Base-by-base conservation (phyloP, 176 grass and related monocot genomes). In the Poa annua region DNA sequence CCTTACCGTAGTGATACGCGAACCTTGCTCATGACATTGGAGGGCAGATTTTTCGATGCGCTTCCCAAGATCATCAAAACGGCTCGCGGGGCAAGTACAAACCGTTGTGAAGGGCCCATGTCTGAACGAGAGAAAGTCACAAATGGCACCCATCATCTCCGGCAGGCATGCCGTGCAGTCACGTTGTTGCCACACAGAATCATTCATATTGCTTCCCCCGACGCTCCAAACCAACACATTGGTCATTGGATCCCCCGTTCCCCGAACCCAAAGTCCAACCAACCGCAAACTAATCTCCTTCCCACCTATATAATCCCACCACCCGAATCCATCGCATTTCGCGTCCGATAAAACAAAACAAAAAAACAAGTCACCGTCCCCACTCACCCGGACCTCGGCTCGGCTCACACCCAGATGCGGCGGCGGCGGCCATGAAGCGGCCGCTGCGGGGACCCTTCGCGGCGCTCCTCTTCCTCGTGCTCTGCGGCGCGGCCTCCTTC, bases 401-500 rank as follows among this genome's bases (percentile, higher is more conserved):
- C 62, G 49, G 33, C 73, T 54, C 36, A 7, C 50, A 24, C 22
- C 42, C 29, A 29, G 29, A 29, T 29, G 26, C 55, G 71, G 11
- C 82, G 1, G 76, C 51, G 41, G 76, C 51, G 41, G 80, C 85
- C 49, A 91, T 88, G 85, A 88, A 88, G 89, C 89, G 82, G 21
- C 82, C 89, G 64, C 85, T 88, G 77, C 81, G 81, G 71, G 81
- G 85, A 65, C 79, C 81, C 45, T 85, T 91, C 85, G 85, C 82
- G 81, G 77, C 55, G 89, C 82, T 91, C 42, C 15, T 91, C 71
- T 57, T 88, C 81, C 26, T 91, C 81, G 72, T 85, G 66, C 88
- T 90, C 57, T 82, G 76, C 66, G 88, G 26, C 10, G 84, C 66
- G 20, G 79, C 66, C 14, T 86, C 88, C 20, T 79, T 83, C 45